These are phyloP conservation scores for Plectosphaerella cucumerina DNA, from an alignment of 2,329 filamentous ascomycete species.

Conservation along the genomic window DNA sequence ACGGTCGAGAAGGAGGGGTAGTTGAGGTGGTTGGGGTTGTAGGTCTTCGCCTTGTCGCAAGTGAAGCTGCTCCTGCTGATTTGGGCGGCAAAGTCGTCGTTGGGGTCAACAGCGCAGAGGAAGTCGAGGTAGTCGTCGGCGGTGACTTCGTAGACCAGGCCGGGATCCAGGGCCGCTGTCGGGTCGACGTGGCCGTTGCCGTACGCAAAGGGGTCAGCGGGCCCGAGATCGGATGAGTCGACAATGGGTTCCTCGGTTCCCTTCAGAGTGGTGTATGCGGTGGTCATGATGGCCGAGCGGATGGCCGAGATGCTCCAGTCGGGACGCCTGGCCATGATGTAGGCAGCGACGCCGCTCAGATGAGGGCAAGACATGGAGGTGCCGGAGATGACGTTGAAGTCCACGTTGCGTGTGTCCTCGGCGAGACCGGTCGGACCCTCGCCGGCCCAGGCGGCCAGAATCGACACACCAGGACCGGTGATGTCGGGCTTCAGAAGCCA, in stretches of 20 bases:
- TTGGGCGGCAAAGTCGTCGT: conserved; percentile 4
- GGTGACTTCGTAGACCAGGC: conserved; percentile 13
- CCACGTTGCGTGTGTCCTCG: conserved; percentile 1
- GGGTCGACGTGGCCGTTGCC: conserved; percentile 12
- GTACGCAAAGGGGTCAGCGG: conserved; percentile 6
- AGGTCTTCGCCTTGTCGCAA: conserved; percentile 1
- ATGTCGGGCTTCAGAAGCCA: conserved; percentile 11
- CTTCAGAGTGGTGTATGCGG: conserved; percentile 4
- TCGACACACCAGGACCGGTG: conserved; percentile 9
- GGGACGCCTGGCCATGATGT: conserved; percentile 9
- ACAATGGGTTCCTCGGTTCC: background rate
- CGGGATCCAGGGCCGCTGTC: conserved; percentile 17
- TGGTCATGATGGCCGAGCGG: conserved; percentile 11
- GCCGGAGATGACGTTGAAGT: conserved; percentile 10
- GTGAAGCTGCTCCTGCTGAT: conserved; percentile 7
- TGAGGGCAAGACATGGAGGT: conserved; percentile 13
- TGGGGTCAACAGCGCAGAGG: conserved; percentile 17
- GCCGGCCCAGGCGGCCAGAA: conserved; percentile 9
- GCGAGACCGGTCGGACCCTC: background rate
- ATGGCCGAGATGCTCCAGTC: conserved; percentile 8
- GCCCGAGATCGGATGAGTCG: background rate
- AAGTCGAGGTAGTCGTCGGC: conserved; percentile 17
- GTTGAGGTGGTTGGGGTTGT: conserved; percentile 10
- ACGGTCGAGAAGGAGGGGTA: conserved; percentile 10
- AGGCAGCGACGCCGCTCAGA: conserved; percentile 9